These are phyloP conservation scores for Colletotrichum spinosum DNA, from an alignment of 2,329 filamentous ascomycete species.

Conservation along the genomic window DNA sequence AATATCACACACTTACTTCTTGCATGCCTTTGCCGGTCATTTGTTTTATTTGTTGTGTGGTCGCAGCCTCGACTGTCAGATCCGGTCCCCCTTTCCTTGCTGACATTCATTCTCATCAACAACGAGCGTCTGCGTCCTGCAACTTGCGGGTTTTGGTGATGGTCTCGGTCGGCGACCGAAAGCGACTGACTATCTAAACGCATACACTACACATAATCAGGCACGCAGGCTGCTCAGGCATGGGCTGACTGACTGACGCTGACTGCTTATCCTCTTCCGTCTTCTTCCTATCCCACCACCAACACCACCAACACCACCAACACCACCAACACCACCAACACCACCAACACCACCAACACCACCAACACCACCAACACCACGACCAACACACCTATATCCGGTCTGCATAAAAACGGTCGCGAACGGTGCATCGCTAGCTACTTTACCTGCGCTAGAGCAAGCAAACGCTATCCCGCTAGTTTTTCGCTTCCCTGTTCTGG, in stretches of 20 bases:
- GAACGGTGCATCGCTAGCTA: conserved; percentile 36
- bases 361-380: background rate
- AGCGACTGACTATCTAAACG: conserved; percentile 25
- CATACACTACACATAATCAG: background rate
- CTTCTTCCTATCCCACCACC: background rate
- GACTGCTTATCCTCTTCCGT: no score
- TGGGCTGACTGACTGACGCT: background rate
- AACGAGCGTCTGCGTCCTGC: conserved; percentile 14
- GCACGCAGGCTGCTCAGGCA: background rate
- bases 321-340: background rate
- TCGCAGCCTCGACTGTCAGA: background rate
- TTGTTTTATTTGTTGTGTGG: conserved; percentile 2
- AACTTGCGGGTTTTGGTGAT: conserved; percentile 19
- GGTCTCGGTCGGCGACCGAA: conserved; percentile 36
- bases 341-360: no score
- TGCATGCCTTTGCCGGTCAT: conserved; percentile 10
- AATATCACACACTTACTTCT: conserved; percentile 8
- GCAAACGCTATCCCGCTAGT: conserved; percentile 27
- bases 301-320: background rate
- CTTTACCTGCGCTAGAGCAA: conserved; percentile 23
- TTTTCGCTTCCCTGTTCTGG: conserved; percentile 8
- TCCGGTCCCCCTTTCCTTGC: conserved; percentile 1
- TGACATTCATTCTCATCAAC: background rate
- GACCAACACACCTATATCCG: background rate
- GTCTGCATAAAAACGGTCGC: conserved; percentile 35